Conservation (phyloP, 345 rosid genomes). For the Murraya koenigii region DNA sequence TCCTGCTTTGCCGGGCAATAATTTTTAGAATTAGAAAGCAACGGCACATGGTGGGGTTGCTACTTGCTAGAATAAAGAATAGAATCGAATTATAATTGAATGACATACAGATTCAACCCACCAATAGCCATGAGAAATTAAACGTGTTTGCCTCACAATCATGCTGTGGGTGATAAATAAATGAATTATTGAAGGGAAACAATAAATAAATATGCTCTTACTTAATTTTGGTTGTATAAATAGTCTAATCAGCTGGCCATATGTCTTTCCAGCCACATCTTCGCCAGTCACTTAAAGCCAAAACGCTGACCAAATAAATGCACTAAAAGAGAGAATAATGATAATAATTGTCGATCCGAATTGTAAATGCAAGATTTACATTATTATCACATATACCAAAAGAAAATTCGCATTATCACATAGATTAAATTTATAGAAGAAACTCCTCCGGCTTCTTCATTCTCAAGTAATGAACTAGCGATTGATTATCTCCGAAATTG, state of each 20-base stretch:
- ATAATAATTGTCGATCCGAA: too few relatives aligned
- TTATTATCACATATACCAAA: too few relatives aligned
- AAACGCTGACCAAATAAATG: too few relatives aligned
- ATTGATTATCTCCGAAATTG: background rate
- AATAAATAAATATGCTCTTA: too few relatives aligned
- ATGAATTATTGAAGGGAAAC: background rate
- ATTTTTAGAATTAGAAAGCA: background rate
- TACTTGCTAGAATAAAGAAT: background rate
- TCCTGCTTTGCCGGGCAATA: background rate
- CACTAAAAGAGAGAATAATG: too few relatives aligned
- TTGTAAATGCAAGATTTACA: too few relatives aligned
- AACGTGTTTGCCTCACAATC: background rate
- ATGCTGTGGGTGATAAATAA: background rate
- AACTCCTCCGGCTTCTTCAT: background rate
- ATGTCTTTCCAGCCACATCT: slow-evolving; percentile 23
- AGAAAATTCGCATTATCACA: too few relatives aligned
- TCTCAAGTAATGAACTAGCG: background rate
- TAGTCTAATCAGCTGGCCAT: slow-evolving; percentile 19
- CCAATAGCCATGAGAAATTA: background rate
- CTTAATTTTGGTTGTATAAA: background rate
- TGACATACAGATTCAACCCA: background rate
- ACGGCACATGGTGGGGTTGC: background rate
- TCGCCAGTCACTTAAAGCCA: too few relatives aligned
- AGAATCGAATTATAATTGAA: background rate
- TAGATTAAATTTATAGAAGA: background rate